Conservation (phyloP, 148 eudicot species). For the Rhododendron mucronatum region DNA sequence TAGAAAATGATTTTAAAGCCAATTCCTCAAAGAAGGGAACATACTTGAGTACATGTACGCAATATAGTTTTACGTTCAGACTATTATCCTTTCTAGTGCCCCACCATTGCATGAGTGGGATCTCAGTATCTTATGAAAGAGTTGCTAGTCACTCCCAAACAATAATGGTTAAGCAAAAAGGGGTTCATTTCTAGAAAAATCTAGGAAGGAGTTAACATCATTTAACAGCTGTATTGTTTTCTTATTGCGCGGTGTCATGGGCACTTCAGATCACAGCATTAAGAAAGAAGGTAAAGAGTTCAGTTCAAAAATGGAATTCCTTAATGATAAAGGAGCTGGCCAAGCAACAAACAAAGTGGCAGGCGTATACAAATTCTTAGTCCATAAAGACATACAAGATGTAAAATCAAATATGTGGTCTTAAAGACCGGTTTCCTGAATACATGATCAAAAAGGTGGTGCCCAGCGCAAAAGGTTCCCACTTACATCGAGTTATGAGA, state of each 20-base stretch:
- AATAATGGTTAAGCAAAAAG: not conserved
- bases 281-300: not conserved
- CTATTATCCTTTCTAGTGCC: not conserved
- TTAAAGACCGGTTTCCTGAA: not conserved
- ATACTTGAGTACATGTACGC: not conserved
- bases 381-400: not conserved
- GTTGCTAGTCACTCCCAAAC: not conserved
- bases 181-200: not conserved
- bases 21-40: not conserved
- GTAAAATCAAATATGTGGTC: not conserved
- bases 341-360: not conserved
- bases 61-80: not conserved
- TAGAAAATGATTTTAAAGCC: not conserved
- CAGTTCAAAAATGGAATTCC: not conserved
- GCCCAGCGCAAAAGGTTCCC: not conserved
- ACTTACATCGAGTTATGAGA: not conserved
- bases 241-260: not conserved
- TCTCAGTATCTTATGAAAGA: not conserved
- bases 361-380: not conserved
- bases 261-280: not conserved
- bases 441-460: not conserved
- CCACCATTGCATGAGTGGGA: not conserved
- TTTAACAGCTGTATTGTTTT: not conserved
- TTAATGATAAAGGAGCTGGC: not conserved
- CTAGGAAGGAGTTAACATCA: not conserved